Percentiles rank a stretch among this genome's conserved stretches.
phyloP scores from a whole-genome alignment of 495 filamentous ascomycete genomes.

The Bathelium albidoporum region DNA sequence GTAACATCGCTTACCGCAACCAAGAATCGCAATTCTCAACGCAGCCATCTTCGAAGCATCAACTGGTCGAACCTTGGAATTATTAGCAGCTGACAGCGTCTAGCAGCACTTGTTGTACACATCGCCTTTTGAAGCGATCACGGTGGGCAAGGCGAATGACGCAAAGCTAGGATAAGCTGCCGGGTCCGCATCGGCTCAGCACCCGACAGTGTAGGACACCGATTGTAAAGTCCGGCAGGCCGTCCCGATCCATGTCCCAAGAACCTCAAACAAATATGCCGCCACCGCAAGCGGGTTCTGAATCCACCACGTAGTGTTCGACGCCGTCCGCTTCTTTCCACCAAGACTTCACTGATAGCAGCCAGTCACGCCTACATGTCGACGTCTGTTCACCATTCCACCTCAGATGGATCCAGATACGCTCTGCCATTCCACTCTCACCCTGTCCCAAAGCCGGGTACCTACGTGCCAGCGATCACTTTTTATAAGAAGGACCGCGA shows the following conservation, averaged over 20 bases:
- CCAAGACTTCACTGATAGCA: background rate
- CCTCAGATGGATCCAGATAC: background rate
- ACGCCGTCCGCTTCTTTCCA: background rate
- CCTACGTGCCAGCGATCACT: conserved; percentile 12
- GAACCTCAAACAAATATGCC: background rate
- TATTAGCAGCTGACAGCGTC: background rate
- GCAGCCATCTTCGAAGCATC: background rate
- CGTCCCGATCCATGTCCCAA: background rate
- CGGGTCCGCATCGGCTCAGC: background rate
- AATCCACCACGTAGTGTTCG: background rate
- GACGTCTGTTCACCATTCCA: background rate
- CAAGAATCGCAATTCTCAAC: conserved; percentile 5
- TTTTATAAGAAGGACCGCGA: conserved; percentile 12
- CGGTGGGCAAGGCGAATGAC: background rate
- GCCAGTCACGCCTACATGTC: background rate
- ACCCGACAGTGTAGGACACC: background rate
- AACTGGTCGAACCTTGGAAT: background rate
- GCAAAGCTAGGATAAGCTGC: conserved; percentile 1
- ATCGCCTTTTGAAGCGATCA: background rate
- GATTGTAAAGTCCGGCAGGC: background rate
- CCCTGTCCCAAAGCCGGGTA: conserved; percentile 7
- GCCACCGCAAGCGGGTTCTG: background rate
- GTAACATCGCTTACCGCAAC: conserved; percentile 5
- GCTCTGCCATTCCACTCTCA: conserved; percentile 1
- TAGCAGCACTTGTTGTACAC: background rate